Evolutionary conservation across 2,329 filamentous ascomycete genomes (phyloP).

Genomic region (Alternaria infectoria): DNA sequence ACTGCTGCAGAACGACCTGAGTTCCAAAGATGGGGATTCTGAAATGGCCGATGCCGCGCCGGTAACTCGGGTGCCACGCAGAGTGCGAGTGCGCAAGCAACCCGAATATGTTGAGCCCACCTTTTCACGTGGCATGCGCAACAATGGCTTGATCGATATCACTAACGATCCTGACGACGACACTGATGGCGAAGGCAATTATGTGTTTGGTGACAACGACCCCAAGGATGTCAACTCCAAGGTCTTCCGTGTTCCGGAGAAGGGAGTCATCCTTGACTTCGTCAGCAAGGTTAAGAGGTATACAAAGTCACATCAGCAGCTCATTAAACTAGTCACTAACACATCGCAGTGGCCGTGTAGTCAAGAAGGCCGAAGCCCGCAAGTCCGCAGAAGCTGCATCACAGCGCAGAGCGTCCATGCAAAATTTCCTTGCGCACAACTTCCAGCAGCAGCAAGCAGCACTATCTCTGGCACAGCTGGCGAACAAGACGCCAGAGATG

Average conservation of each 20-base stretch:
- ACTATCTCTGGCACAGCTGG: slow-evolving; percentile 66
- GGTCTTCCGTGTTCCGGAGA: slow-evolving; percentile 53
- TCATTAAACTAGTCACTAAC: slow-evolving; percentile 20
- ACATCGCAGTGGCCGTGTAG: slow-evolving; percentile 29
- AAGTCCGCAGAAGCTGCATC: slow-evolving; percentile 19
- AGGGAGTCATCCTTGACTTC: slow-evolving; percentile 62
- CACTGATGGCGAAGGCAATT: slow-evolving; percentile 50
- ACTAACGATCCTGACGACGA: slow-evolving; percentile 53
- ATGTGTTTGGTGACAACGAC: slow-evolving; percentile 51
- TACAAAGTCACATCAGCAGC: slow-evolving; percentile 14
- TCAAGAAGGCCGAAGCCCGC: slow-evolving; percentile 22
- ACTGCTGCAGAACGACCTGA: slow-evolving; percentile 43
- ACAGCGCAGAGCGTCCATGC: slow-evolving; percentile 33
- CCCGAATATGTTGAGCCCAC: slow-evolving; percentile 56
- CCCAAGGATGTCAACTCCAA: slow-evolving; percentile 47
- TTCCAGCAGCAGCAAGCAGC: slow-evolving; percentile 70
- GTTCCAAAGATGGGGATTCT: slow-evolving; percentile 32
- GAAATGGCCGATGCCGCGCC: slow-evolving; percentile 38
- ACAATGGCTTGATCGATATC: slow-evolving; percentile 57
- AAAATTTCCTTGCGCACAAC: slow-evolving; percentile 38
- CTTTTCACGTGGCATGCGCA: slow-evolving; percentile 66
- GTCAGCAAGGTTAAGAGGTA: slow-evolving; percentile 65
- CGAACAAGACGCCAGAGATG: slow-evolving; percentile 58
- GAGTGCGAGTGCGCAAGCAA: slow-evolving; percentile 58
- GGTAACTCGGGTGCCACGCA: slow-evolving; percentile 45